These are phyloP conservation scores for Alternaria hordeiaustralica DNA, from an alignment of 2,329 filamentous ascomycete species.

Conservation along the genomic window DNA sequence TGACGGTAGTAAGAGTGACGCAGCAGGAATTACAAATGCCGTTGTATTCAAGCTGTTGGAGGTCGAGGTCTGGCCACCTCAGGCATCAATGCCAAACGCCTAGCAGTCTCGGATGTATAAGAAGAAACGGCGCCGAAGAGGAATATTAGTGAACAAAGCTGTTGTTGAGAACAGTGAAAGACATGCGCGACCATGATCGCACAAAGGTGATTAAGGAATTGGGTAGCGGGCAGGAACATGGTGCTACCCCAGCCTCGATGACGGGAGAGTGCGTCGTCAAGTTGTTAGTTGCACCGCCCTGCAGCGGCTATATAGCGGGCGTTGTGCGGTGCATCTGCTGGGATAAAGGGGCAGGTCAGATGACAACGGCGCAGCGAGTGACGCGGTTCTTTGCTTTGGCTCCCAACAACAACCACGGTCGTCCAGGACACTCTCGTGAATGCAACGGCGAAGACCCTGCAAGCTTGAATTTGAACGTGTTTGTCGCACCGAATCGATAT, in stretches of 20 bases:
- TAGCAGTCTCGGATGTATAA: slow-evolving; percentile 33
- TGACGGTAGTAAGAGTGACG: not conserved
- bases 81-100: slow-evolving; percentile 38
- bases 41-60: not conserved
- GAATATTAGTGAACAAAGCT: not conserved
- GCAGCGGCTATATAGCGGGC: slow-evolving; percentile 11
- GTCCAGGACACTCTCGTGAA: not conserved
- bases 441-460: not conserved
- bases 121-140: not conserved
- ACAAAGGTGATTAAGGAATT: slow-evolving; percentile 8
- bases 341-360: slow-evolving; percentile 1
- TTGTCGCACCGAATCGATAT: slow-evolving; percentile 12
- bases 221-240: slow-evolving; percentile 16
- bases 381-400: not conserved
- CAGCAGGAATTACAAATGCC: not conserved
- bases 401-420: not conserved
- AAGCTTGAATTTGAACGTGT: slow-evolving; percentile 10
- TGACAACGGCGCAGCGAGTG: not conserved
- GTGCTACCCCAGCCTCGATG: slow-evolving; percentile 41
- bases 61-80: slow-evolving; percentile 10
- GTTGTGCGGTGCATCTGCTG: not conserved
- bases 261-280: slow-evolving; percentile 18
- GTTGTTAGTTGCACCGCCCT: slow-evolving; percentile 2
- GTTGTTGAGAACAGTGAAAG: not conserved
- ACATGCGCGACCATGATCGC: not conserved